A percentile compares a stretch with the other conserved stretches of the same genome.
Conservation (phyloP, 305 asterid genomes). For the Fraxinus latifolia region DNA sequence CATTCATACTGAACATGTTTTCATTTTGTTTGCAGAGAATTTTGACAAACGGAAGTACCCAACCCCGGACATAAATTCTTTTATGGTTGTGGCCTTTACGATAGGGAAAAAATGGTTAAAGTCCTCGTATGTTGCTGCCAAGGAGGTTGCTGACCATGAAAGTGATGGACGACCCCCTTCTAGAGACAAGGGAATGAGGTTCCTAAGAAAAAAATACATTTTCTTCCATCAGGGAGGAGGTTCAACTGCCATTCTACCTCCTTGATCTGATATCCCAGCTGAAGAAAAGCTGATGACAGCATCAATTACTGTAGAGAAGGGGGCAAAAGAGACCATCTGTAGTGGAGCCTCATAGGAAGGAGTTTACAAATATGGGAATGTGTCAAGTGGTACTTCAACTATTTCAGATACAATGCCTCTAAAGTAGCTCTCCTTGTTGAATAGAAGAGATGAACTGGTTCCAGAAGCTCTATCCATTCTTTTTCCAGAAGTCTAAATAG, state of each 20-base stretch:
- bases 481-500: too few species aligned
- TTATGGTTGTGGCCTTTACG: neutral
- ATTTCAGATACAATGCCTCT: neutral
- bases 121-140: neutral
- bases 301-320: neutral
- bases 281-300: neutral
- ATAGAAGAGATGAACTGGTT: too few species aligned
- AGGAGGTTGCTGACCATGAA: neutral
- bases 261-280: neutral
- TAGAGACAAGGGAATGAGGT: neutral
- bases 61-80: neutral
- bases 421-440: too few species aligned
- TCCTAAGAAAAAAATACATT: neutral
- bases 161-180: neutral
- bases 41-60: neutral
- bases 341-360: too few species aligned
- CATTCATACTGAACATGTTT: neutral
- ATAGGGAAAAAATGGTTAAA: neutral
- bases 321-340: too few species aligned
- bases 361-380: too few species aligned
- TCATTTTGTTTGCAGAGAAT: neutral
- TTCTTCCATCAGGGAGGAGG: neutral
- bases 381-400: neutral
- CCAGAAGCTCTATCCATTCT: too few species aligned
- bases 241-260: neutral